Evolutionary conservation across 75 land plant genomes (phyloP).

Genomic region (Selaginella moellendorffii): DNA sequence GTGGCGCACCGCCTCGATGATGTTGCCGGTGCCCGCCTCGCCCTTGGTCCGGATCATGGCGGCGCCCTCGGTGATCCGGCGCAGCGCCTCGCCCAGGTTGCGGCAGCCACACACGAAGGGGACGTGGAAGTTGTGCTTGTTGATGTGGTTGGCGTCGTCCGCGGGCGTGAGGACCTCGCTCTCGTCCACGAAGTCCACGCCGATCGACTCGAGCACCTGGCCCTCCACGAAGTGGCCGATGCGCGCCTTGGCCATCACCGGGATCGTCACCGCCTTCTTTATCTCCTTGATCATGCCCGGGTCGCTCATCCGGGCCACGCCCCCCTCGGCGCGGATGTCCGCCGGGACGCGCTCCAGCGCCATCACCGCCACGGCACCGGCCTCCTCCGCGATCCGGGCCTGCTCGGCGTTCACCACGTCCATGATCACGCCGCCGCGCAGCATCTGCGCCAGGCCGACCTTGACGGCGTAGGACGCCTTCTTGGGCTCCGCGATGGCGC

Average conservation of each 20-base stretch:
- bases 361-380: slow-evolving; percentile 7
- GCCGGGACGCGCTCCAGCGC: slow-evolving; percentile 5
- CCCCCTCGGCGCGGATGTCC: slow-evolving; percentile 33
- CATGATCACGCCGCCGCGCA: slow-evolving; percentile 8
- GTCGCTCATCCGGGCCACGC: slow-evolving; percentile 74
- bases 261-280: slow-evolving; percentile 58
- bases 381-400: slow-evolving; percentile 5
- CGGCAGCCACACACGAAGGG: slow-evolving; percentile 30
- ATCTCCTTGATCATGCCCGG: slow-evolving; percentile 69
- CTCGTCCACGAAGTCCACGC: slow-evolving; percentile 73
- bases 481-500: slow-evolving; percentile 4
- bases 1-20: slow-evolving; percentile 80
- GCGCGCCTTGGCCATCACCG: slow-evolving; percentile 78
- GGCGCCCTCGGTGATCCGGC: slow-evolving; percentile 29
- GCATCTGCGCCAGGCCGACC: slow-evolving; percentile 5
- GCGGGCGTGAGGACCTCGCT: slow-evolving; percentile 78
- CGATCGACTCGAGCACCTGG: slow-evolving; percentile 72
- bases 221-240: slow-evolving; percentile 83
- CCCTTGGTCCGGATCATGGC: slow-evolving; percentile 39
- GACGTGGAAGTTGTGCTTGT: slow-evolving; percentile 77
- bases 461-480: slow-evolving; percentile 8
- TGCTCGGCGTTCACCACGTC: slow-evolving; percentile 5
- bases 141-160: slow-evolving; percentile 71
- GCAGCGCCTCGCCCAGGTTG: slow-evolving; percentile 25
- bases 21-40: slow-evolving; percentile 83